phyloP scores from a whole-genome alignment of 2,329 filamentous ascomycete genomes.

The Hypoxylon sp. region DNA sequence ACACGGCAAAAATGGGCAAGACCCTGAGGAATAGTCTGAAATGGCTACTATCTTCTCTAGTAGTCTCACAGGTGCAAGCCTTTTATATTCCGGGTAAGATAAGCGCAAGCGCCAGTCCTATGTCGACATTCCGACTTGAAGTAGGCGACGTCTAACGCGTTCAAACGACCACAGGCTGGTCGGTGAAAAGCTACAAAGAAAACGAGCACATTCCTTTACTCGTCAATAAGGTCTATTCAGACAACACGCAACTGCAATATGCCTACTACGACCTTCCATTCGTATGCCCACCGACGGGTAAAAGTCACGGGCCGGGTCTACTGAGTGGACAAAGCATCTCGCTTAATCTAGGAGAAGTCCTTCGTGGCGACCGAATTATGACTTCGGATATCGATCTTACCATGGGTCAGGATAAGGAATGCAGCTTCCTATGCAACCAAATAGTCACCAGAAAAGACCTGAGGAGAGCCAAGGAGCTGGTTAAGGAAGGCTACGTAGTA shows the following conservation, averaged over 20 bases:
- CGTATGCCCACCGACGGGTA: constrained; percentile 82
- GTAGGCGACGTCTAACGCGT: constrained; percentile 39
- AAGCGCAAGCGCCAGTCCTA: constrained; percentile 25
- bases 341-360: constrained; percentile 87
- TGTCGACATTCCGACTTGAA: constrained; percentile 1
- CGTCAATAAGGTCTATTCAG: constrained; percentile 92
- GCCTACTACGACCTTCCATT: constrained; percentile 91
- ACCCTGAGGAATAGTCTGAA: constrained; percentile 50
- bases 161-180: constrained; percentile 71
- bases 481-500: constrained; percentile 84
- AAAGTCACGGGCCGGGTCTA: constrained; percentile 74
- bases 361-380: constrained; percentile 87
- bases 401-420: constrained; percentile 82
- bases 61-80: constrained; percentile 67
- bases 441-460: constrained; percentile 75
- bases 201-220: constrained; percentile 85
- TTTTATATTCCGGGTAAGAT: constrained; percentile 88
- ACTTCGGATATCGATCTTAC: constrained; percentile 85
- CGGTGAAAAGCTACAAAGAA: constrained; percentile 82
- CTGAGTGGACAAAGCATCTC: constrained; percentile 82
- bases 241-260: constrained; percentile 91
- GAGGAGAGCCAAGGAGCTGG: constrained; percentile 76
- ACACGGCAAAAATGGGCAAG: constrained; percentile 46
- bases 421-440: constrained; percentile 78
- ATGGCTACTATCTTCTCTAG: constrained; percentile 62